Evolutionary conservation across 805 yeast genomes (phyloP).

Genomic region (baker's yeast (Saccharomyces cerevisiae)): DNA sequence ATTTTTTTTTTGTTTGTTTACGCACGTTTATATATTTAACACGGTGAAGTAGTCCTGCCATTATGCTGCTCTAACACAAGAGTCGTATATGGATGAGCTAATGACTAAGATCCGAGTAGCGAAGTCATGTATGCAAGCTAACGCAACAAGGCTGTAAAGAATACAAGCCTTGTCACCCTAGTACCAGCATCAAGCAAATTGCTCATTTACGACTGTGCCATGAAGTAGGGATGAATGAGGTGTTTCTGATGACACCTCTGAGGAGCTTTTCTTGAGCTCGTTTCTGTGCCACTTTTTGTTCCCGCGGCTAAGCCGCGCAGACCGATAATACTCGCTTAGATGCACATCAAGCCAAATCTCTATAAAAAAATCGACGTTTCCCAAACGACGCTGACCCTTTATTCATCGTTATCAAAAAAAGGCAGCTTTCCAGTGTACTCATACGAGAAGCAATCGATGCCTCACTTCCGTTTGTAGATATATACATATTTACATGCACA

Average conservation of each 20-base stretch:
- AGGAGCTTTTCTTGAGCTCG: background rate
- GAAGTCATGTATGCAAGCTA: background rate
- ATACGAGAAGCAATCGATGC: background rate
- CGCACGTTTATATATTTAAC: background rate
- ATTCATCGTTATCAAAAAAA: background rate
- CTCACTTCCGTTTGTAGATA: background rate
- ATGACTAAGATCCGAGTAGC: background rate
- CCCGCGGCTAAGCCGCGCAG: background rate
- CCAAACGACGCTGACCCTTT: background rate
- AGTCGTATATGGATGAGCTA: background rate
- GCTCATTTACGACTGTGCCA: background rate
- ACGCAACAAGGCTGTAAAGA: background rate
- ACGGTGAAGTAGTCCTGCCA: background rate
- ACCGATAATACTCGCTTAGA: background rate
- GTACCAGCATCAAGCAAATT: background rate
- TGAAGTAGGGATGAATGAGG: background rate
- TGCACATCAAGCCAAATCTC: background rate
- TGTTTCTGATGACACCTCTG: background rate
- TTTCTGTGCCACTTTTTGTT: background rate
- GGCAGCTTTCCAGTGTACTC: background rate
- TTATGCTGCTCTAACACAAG: too few relatives aligned
- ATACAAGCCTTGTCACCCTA: background rate
- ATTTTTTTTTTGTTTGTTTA: background rate
- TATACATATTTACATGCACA: background rate
- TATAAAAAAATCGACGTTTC: background rate